Percentiles rank a stretch among this genome's conserved stretches.
phyloP scores from a whole-genome alignment of 331 rosid species.

The Acacia pycnantha region DNA sequence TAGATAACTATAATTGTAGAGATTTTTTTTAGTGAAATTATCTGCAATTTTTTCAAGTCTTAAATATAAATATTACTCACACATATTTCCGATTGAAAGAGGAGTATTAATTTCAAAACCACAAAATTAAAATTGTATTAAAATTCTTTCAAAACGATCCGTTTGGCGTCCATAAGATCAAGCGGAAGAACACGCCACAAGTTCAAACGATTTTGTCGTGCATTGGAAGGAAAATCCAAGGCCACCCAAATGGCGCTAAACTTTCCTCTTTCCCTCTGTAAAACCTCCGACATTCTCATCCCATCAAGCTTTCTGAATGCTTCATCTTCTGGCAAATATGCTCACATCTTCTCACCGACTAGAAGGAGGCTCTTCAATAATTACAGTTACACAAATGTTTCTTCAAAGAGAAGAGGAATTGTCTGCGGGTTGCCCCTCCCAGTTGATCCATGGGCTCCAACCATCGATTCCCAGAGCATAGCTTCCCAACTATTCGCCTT shows the following conservation, averaged over 20 bases:
- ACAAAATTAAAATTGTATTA: too few species aligned
- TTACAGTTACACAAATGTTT: constrained; percentile 12
- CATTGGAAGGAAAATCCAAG: not conserved
- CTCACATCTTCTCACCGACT: constrained; percentile 12
- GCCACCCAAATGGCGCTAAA: constrained; percentile 22
- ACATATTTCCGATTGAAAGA: too few species aligned
- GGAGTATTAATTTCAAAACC: too few species aligned
- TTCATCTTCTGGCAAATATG: not conserved
- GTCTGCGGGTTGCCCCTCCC: constrained; percentile 54
- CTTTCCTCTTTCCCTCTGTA: constrained; percentile 35
- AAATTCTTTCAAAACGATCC: not conserved
- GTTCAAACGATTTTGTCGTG: not conserved
- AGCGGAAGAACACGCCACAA: not conserved
- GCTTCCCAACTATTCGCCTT: constrained; percentile 87
- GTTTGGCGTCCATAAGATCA: not conserved
- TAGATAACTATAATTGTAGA: too few species aligned
- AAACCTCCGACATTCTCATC: constrained; percentile 24
- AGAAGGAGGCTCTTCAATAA: constrained; percentile 20
- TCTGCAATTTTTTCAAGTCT: too few species aligned
- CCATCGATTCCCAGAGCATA: constrained; percentile 77
- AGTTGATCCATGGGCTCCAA: constrained; percentile 95
- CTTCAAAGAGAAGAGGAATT: constrained; percentile 34
- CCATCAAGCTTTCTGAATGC: constrained; percentile 34
- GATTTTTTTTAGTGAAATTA: too few species aligned
- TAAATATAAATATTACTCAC: too few species aligned